Base-by-base conservation (phyloP, 2,329 filamentous ascomycete species). In the Gliomastix tumulicola region DNA sequence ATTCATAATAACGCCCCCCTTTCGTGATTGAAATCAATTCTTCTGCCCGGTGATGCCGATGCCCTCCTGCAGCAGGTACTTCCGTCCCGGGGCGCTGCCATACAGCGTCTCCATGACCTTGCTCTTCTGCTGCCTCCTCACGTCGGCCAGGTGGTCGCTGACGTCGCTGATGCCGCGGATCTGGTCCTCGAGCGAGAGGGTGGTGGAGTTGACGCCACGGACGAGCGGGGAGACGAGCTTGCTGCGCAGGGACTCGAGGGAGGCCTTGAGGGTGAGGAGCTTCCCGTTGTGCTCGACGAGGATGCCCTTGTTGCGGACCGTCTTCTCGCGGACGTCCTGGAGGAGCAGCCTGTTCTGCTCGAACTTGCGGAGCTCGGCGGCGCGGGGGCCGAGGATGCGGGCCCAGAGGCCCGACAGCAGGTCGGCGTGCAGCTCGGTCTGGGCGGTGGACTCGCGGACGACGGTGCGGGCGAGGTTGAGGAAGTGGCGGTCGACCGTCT, bases 401-500 rank as follows among this genome's bases (percentile, higher is more conserved):
- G 85, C 84, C 90, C 90, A 97, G 8, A 96, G 74, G 4, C 80
- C 83, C 3, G 82, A 82, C 30, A 96, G 79, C 50, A 92, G 74
- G 51, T 95, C 88, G 43, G 79, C 80, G 55, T 94, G 85, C 21
- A 80, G 69, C 30, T 82, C 80, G 44, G 95, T 87, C 54, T 96
- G 88, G 6, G 76, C 75, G 44, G 84, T 82, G 16, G 82, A 79
- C 62, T 96, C 89, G 49, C 88, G 85, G 38, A 86, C 82, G 9
- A 94, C 88, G 6, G 80, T 84, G 42, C 88, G 82, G 44, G 87
- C 87, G 1, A 96, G 73, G 56, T 92, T 94, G 43, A 88, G 74
- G 60, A 96, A 95, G 56, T 94, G 88, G 36, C 80, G 76, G 62
- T 97, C 90, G 48, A 96, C 88, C 41, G 81, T 77, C 56, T 95